phyloP scores from a whole-genome alignment of 2,329 filamentous ascomycete species.

The Talaromyces sp. region DNA sequence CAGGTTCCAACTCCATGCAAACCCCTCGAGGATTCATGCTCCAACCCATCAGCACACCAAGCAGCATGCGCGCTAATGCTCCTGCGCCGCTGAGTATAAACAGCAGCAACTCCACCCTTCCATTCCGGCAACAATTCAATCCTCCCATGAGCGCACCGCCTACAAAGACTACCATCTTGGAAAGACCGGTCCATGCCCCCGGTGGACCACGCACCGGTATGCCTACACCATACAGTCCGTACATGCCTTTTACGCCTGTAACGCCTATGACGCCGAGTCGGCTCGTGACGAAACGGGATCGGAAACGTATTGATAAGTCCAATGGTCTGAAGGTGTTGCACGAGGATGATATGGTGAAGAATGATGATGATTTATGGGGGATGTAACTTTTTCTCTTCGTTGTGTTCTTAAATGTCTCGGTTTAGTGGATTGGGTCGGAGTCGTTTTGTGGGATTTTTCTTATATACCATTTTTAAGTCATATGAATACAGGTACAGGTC shows the following conservation, averaged over 20 bases:
- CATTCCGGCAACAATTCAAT: constrained; percentile 43
- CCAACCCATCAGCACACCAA: constrained; percentile 12
- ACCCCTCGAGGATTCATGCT: constrained; percentile 3
- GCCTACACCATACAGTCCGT: constrained; percentile 50
- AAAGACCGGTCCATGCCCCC: constrained; percentile 37
- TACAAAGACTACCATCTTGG: constrained; percentile 50
- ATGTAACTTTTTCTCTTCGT: constrained; percentile 18
- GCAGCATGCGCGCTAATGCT: constrained; percentile 21
- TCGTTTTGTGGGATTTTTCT: neutral
- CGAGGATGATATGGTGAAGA: constrained; percentile 47
- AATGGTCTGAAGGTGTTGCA: constrained; percentile 44
- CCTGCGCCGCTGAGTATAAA: constrained; percentile 33
- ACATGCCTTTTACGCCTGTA: constrained; percentile 51
- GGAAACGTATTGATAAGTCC: constrained; percentile 41
- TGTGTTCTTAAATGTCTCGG: neutral
- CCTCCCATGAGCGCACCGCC: constrained; percentile 44
- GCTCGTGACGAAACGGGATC: constrained; percentile 44
- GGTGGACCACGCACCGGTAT: constrained; percentile 46
- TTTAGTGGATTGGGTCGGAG: neutral
- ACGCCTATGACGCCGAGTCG: constrained; percentile 49
- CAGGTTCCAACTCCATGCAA: constrained; percentile 14
- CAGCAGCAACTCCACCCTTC: constrained; percentile 31
- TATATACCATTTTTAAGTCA: neutral
- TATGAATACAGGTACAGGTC: neutral
- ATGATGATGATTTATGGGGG: constrained; percentile 48